Conservation (phyloP, 176 grass and related monocot species). For the Pontederia paniculata region DNA sequence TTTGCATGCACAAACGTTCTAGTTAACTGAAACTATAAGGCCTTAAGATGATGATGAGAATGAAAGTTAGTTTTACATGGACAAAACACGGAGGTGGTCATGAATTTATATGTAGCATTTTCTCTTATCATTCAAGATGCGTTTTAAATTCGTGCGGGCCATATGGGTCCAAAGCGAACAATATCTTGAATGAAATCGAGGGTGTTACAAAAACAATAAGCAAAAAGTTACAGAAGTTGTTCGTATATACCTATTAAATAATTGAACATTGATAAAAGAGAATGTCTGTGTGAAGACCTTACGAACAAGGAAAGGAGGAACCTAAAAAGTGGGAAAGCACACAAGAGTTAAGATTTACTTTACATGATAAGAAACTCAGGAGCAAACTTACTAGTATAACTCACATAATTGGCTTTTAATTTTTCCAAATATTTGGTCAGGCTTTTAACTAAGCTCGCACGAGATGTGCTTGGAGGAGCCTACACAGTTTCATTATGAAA, state of each 20-base stretch:
- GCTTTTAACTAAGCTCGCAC: conserved; percentile 17
- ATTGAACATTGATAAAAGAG: conserved; percentile 66
- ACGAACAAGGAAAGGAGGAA: conserved; percentile 58
- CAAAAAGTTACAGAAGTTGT: conserved; percentile 3
- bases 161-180: too few relatives aligned
- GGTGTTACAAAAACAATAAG: too few relatives aligned
- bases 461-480: conserved; percentile 22
- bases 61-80: too few relatives aligned
- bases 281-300: conserved; percentile 84
- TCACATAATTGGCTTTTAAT: conserved; percentile 23
- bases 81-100: too few relatives aligned
- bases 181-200: too few relatives aligned
- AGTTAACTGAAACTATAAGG: conserved; percentile 18
- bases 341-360: background rate
- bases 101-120: too few relatives aligned
- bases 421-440: conserved; percentile 21
- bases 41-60: too few relatives aligned
- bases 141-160: too few relatives aligned
- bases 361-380: background rate
- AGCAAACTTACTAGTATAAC: conserved; percentile 13
- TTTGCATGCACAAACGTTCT: conserved; percentile 20
- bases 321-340: conserved; percentile 36
- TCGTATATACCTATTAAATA: conserved; percentile 72
- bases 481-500: conserved; percentile 11
- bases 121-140: too few relatives aligned